These are phyloP conservation scores for Macrophomina pseudophaseolina DNA, from an alignment of 2,329 filamentous ascomycete genomes.

Conservation along the genomic window DNA sequence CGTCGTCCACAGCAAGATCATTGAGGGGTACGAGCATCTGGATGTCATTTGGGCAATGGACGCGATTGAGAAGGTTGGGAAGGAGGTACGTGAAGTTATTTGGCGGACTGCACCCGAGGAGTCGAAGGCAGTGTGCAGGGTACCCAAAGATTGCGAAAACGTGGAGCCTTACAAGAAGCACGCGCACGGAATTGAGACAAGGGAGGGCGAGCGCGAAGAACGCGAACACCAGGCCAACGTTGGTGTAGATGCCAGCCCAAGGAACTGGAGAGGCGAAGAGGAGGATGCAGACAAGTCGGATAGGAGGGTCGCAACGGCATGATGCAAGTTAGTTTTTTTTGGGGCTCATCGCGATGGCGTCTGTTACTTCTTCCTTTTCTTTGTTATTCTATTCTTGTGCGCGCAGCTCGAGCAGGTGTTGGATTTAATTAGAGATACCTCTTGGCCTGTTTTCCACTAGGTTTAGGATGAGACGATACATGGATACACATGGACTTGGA, in stretches of 20 bases:
- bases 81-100: slow-evolving; percentile 78
- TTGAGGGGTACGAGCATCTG: slow-evolving; percentile 89
- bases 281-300: neutral
- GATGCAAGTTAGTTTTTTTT: neutral
- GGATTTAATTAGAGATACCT: slow-evolving; percentile 8
- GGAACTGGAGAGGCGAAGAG: slow-evolving; percentile 40
- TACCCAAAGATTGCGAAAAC: slow-evolving; percentile 68
- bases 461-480: slow-evolving; percentile 2
- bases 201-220: slow-evolving; percentile 8
- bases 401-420: neutral
- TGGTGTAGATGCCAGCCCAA: slow-evolving; percentile 36
- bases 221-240: slow-evolving; percentile 28
- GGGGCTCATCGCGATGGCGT: neutral
- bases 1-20: slow-evolving; percentile 80
- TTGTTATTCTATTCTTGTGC: neutral
- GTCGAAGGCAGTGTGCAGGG: slow-evolving; percentile 64
- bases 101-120: slow-evolving; percentile 73
- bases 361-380: neutral
- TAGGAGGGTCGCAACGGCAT: slow-evolving; percentile 3
- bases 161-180: slow-evolving; percentile 37
- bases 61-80: slow-evolving; percentile 79
- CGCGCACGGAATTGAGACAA: neutral
- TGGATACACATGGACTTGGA: neutral
- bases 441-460: neutral
- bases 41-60: slow-evolving; percentile 97